A percentile compares a stretch with the other conserved stretches of the same genome.
Conservation (phyloP, 208 protist genomes). For the Wallacemonas rigidus region DNA sequence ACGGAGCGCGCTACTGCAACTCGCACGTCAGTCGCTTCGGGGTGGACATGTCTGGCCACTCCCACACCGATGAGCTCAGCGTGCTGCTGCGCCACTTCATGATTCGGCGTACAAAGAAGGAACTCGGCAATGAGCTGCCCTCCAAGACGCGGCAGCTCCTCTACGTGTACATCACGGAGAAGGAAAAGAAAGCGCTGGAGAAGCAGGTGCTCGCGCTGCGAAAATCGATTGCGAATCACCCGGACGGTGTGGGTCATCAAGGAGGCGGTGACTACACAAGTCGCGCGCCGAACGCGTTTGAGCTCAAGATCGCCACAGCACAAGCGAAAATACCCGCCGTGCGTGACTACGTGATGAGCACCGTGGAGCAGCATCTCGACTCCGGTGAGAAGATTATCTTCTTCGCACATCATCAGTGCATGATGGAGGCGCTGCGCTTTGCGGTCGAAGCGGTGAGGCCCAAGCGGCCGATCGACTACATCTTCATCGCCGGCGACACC, state of each 20-base stretch:
- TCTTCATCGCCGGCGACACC: slow-evolving; percentile 92
- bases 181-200: slow-evolving; percentile 82
- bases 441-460: slow-evolving; percentile 71
- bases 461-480: slow-evolving; percentile 81
- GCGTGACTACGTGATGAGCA: slow-evolving; percentile 81
- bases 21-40: slow-evolving; percentile 74
- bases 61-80: slow-evolving; percentile 92
- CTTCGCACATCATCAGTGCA: slow-evolving; percentile 93
- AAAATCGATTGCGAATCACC: slow-evolving; percentile 32
- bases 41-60: slow-evolving; percentile 75
- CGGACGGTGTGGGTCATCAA: slow-evolving; percentile 12
- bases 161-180: slow-evolving; percentile 84
- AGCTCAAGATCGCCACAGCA: slow-evolving; percentile 85
- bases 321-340: slow-evolving; percentile 90
- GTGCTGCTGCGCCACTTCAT: slow-evolving; percentile 87
- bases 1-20: slow-evolving; percentile 94
- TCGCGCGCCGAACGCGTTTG: slow-evolving; percentile 66
- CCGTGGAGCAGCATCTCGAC: slow-evolving; percentile 77
- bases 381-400: slow-evolving; percentile 91
- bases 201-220: slow-evolving; percentile 72
- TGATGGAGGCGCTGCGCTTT: slow-evolving; percentile 90
- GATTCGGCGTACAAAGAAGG: slow-evolving; percentile 94
- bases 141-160: slow-evolving; percentile 86
- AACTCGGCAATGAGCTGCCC: slow-evolving; percentile 87
- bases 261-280: slow-evolving; percentile 20